phyloP scores from a whole-genome alignment of 2,329 filamentous ascomycete genomes.

The Aspergillus luchuensis region DNA sequence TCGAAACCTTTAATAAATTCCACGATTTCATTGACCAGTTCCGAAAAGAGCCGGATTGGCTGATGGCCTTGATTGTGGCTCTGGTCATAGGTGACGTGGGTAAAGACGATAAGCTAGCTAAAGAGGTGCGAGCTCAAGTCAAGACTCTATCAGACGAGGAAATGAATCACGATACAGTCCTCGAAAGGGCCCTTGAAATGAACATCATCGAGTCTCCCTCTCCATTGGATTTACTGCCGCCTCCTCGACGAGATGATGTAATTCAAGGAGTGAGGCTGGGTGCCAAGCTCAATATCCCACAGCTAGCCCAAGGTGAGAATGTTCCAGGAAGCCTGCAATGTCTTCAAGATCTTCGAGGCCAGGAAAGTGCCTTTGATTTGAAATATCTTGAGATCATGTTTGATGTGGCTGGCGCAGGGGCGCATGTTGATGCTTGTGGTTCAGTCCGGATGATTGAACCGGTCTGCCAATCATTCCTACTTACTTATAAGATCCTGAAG shows the following conservation, averaged over 20 bases:
- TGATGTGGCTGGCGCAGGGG: slow-evolving; percentile 9
- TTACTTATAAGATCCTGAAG: background rate
- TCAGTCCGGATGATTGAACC: slow-evolving; percentile 12
- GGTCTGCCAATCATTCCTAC: slow-evolving; percentile 8
- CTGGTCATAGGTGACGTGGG: slow-evolving; percentile 45
- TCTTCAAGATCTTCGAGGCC: background rate
- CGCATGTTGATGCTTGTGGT: slow-evolving; percentile 6
- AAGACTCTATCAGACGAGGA: background rate
- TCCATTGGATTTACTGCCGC: background rate
- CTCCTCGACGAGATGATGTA: background rate
- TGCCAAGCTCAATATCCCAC: slow-evolving; percentile 10
- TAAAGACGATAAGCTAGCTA: slow-evolving; percentile 32
- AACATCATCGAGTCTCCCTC: background rate
- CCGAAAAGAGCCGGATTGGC: slow-evolving; percentile 13
- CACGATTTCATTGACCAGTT: slow-evolving; percentile 14
- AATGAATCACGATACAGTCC: background rate
- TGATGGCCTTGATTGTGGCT: slow-evolving; percentile 37
- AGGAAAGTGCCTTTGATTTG: background rate
- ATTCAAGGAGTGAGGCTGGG: slow-evolving; percentile 1
- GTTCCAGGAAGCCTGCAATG: slow-evolving; percentile 7
- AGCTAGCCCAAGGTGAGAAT: slow-evolving; percentile 13
- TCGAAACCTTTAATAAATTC: slow-evolving; percentile 34
- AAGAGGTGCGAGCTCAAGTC: background rate
- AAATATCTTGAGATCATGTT: slow-evolving; percentile 14
- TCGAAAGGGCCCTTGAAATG: background rate